Evolutionary conservation across 2,329 filamentous ascomycete species (phyloP).

Genomic region (Cladosporium velox): DNA sequence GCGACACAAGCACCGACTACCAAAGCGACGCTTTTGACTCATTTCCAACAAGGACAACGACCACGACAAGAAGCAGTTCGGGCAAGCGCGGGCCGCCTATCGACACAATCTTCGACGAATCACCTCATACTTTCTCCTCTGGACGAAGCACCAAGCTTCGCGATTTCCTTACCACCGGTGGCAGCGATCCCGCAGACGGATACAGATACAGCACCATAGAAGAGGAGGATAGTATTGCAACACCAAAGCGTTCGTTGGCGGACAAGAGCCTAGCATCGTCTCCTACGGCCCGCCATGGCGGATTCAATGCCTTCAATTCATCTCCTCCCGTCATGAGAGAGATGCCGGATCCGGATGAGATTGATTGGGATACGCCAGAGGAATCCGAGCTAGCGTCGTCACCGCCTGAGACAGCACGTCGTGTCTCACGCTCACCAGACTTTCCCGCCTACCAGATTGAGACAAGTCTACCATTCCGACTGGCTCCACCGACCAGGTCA

Average conservation of each 20-base stretch:
- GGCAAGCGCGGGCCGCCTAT: slow-evolving; percentile 69
- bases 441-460: not conserved
- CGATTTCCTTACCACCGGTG: slow-evolving; percentile 51
- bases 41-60: slow-evolving; percentile 67
- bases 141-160: slow-evolving; percentile 44
- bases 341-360: slow-evolving; percentile 40
- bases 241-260: slow-evolving; percentile 48
- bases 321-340: slow-evolving; percentile 49
- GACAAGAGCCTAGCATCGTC: slow-evolving; percentile 39
- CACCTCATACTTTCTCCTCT: slow-evolving; percentile 46
- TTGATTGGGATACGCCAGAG: slow-evolving; percentile 41
- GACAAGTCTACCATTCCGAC: slow-evolving; percentile 28
- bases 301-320: slow-evolving; percentile 41
- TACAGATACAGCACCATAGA: slow-evolving; percentile 50
- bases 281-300: slow-evolving; percentile 39
- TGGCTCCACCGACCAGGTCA: slow-evolving; percentile 29
- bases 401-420: slow-evolving; percentile 8
- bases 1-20: slow-evolving; percentile 77
- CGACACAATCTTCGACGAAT: slow-evolving; percentile 81
- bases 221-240: slow-evolving; percentile 53
- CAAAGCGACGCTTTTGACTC: slow-evolving; percentile 80
- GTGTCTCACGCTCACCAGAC: slow-evolving; percentile 8
- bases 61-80: slow-evolving; percentile 64
- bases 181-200: slow-evolving; percentile 38
- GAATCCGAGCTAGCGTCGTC: slow-evolving; percentile 29